Percentiles rank a stretch among this genome's conserved stretches.
Evolutionary conservation across 2,329 filamentous ascomycete species (phyloP).

Genomic region (Colletotrichum euphorbiae): DNA sequence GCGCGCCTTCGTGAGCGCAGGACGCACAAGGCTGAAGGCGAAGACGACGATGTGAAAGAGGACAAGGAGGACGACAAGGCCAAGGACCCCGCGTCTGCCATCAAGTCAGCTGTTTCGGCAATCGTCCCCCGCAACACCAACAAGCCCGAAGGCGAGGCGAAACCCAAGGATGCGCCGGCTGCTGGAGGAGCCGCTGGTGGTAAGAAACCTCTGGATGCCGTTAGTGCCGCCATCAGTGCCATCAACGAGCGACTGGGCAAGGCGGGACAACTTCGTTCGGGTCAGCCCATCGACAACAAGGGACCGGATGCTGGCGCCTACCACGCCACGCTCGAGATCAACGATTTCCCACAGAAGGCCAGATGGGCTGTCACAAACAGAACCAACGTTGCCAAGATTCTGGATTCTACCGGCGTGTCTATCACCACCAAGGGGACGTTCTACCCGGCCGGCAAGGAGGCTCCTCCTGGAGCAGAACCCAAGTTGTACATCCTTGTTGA

Average conservation of each 20-base stretch:
- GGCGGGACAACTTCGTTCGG: conserved; percentile 88
- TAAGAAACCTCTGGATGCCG: conserved; percentile 83
- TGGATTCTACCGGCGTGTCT: conserved; percentile 92
- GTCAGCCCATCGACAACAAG: conserved; percentile 97
- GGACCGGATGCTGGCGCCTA: conserved; percentile 96
- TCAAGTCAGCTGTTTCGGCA: conserved; percentile 71
- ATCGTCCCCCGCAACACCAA: conserved; percentile 65
- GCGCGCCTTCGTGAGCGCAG: conserved; percentile 88
- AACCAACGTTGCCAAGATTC: conserved; percentile 97
- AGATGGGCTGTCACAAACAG: conserved; percentile 98
- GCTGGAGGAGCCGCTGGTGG: conserved; percentile 62
- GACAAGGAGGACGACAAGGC: conserved; percentile 79
- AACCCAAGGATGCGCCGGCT: conserved; percentile 58
- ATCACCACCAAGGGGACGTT: conserved; percentile 98
- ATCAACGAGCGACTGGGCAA: conserved; percentile 93
- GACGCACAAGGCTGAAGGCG: conserved; percentile 88
- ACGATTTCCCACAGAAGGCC: conserved; percentile 98
- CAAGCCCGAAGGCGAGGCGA: conserved; percentile 56
- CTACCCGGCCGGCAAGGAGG: conserved; percentile 85
- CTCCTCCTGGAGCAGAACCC: conserved; percentile 79
- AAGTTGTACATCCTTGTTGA: conserved; percentile 98
- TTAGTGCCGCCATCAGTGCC: conserved; percentile 87
- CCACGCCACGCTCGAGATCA: conserved; percentile 98
- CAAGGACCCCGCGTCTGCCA: conserved; percentile 74
- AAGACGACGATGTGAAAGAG: conserved; percentile 83